Base-by-base conservation (phyloP, 2,329 filamentous ascomycete genomes). In the Berkeleyomyces basicola region DNA sequence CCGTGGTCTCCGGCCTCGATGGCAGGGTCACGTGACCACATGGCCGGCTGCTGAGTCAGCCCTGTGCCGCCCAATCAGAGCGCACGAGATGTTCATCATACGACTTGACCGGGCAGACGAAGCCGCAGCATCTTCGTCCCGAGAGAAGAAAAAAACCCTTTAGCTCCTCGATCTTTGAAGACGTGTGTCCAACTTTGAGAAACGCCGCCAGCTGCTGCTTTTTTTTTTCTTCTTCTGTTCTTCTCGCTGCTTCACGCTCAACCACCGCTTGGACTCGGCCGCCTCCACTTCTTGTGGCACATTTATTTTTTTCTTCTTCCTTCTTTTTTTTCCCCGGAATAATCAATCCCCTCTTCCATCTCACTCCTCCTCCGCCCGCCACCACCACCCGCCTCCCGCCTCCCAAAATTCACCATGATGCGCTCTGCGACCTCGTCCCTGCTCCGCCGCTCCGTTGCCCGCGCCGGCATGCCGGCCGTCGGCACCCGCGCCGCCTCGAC, bases 401-500 rank as follows among this genome's bases (percentile, higher is more conserved):
- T 7, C 51, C 7, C 7, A 37, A 31, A 11, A 55, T 55, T 55
- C 70, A 76, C 70, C 68, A 82, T 82, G 80, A 75, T 82, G 74
- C 79, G 80, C 74, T 77, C 78, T 70, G 73, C 76, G 68, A 51
- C 61, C 37, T 75, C 77, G 68, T 75, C 78, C 68, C 76, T 76
- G 68, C 72, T 79, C 71, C 75, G 81, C 74, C 79, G 79, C 74
- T 72, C 72, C 73, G 73, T 73, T 74, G 72, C 74, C 74, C 75
- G 67, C 71, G 70, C 70, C 69, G 70, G 67, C 69, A 70, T 73
- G 68, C 74, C 77, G 70, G 73, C 77, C 70, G 75, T 75, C 70
- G 33, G 58, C 40, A 73, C 76, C 67, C 76, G 77, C 68, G 78
- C 78, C 72, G 78, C 82, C 71, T 83, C 87, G 70, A 88, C 88